These are phyloP conservation scores for Malus hybrid DNA, from an alignment of 331 rosid genomes.

Conservation along the genomic window DNA sequence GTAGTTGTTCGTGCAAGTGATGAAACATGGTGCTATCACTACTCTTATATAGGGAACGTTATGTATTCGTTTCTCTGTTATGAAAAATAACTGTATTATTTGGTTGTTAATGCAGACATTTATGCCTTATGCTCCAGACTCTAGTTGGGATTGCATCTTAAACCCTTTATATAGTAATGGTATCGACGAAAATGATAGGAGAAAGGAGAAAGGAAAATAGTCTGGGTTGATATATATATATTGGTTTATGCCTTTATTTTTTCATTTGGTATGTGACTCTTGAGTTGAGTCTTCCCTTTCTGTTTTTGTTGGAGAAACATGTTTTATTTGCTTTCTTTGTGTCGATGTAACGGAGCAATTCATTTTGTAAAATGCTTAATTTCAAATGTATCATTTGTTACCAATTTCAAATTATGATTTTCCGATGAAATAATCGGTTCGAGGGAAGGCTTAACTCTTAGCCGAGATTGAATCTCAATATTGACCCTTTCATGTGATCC, in stretches of 20 bases:
- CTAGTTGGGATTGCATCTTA: not conserved
- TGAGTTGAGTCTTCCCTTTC: too few relatives aligned
- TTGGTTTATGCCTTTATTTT: not conserved
- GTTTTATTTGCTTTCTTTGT: not conserved
- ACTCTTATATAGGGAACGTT: not conserved
- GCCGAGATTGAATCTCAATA: too few relatives aligned
- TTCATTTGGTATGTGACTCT: not conserved
- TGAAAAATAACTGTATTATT: constrained; percentile 3
- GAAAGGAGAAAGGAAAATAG: not conserved
- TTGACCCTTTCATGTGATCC: too few relatives aligned
- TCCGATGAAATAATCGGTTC: not conserved
- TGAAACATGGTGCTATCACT: not conserved
- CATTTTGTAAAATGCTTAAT: not conserved
- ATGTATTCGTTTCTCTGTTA: constrained; percentile 1
- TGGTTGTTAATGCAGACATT: not conserved
- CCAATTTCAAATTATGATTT: not conserved
- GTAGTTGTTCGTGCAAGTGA: constrained; percentile 30
- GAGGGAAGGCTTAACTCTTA: not conserved
- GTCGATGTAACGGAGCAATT: not conserved
- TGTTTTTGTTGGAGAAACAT: not conserved
- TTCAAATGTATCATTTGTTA: not conserved
- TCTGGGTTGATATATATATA: not conserved
- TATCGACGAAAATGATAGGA: not conserved
- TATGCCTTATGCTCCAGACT: not conserved
- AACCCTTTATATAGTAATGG: not conserved